Evolutionary conservation across 1,284 basidiomycete genomes (phyloP).

Genomic region (Vanrija sp.): DNA sequence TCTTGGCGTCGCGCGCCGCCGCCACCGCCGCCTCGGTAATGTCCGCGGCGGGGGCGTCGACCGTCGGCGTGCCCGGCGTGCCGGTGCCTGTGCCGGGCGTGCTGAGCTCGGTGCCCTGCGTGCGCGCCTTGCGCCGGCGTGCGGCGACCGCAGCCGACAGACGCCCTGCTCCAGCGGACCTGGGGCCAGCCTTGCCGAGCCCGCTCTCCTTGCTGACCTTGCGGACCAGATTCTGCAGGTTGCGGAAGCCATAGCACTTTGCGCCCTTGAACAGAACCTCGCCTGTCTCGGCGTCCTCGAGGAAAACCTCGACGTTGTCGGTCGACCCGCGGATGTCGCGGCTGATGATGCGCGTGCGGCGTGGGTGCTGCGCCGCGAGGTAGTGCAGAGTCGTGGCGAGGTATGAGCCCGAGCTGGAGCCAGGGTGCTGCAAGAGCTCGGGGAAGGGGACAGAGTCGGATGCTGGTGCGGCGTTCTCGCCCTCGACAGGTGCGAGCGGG

Average conservation of each 20-base stretch:
- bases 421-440: conserved; percentile 70
- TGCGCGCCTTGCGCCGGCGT: conserved; percentile 45
- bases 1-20: conserved; percentile 51
- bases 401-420: conserved; percentile 91
- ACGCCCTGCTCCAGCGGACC: conserved; percentile 36
- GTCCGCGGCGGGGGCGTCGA: conserved; percentile 13
- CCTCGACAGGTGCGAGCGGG: conserved; percentile 57
- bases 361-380: conserved; percentile 52
- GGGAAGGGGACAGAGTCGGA: conserved; percentile 54
- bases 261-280: conserved; percentile 82
- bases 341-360: conserved; percentile 55
- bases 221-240: conserved; percentile 93
- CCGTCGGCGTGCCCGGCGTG: conserved; percentile 22
- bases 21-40: conserved; percentile 13
- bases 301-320: conserved; percentile 64
- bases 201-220: conserved; percentile 85
- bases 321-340: conserved; percentile 59
- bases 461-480: conserved; percentile 46
- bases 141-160: conserved; percentile 47
- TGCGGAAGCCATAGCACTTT: conserved; percentile 95
- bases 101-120: conserved; percentile 26
- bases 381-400: conserved; percentile 67
- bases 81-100: conserved; percentile 12
- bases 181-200: conserved; percentile 55
- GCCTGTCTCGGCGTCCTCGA: conserved; percentile 53